These are phyloP conservation scores for Cladorrhinum sp. DNA, from an alignment of 2,329 filamentous ascomycete genomes.

Conservation along the genomic window DNA sequence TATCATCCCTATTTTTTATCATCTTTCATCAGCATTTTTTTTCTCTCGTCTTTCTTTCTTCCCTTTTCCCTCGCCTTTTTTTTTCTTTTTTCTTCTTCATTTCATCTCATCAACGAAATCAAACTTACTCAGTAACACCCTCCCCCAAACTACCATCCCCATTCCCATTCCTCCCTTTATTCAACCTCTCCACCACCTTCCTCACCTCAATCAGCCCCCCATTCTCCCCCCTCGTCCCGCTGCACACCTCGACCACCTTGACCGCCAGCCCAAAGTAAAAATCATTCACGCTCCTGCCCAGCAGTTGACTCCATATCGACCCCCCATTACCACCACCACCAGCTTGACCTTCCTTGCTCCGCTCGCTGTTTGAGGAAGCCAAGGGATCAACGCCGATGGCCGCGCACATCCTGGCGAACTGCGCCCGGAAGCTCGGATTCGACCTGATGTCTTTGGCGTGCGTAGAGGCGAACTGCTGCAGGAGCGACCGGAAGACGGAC, in stretches of 20 bases:
- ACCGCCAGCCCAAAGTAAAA: constrained; percentile 98
- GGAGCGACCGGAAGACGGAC: constrained; percentile 88
- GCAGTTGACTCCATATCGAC: constrained; percentile 88
- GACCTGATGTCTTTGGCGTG: constrained; percentile 96
- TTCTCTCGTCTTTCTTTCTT: no score
- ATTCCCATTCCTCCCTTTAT: constrained; percentile 64
- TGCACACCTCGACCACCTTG: constrained; percentile 89
- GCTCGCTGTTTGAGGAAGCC: constrained; percentile 35
- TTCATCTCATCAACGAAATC: background rate
- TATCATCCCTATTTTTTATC: constrained; percentile 65
- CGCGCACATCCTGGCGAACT: constrained; percentile 98
- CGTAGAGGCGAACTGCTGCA: constrained; percentile 92
- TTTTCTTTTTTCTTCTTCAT: background rate
- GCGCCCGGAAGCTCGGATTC: constrained; percentile 89
- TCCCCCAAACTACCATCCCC: constrained; percentile 76
- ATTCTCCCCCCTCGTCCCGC: constrained; percentile 82
- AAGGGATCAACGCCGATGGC: constrained; percentile 95
- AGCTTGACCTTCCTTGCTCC: constrained; percentile 44
- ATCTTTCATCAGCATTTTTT: background rate
- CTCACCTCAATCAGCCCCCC: constrained; percentile 83
- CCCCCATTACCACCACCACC: constrained; percentile 49
- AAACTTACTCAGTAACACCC: constrained; percentile 70
- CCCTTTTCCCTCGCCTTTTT: background rate
- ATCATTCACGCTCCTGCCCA: constrained; percentile 90
- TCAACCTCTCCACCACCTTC: constrained; percentile 75